phyloP scores from a whole-genome alignment of 2,329 filamentous ascomycete genomes.

The Alternaria longipes region DNA sequence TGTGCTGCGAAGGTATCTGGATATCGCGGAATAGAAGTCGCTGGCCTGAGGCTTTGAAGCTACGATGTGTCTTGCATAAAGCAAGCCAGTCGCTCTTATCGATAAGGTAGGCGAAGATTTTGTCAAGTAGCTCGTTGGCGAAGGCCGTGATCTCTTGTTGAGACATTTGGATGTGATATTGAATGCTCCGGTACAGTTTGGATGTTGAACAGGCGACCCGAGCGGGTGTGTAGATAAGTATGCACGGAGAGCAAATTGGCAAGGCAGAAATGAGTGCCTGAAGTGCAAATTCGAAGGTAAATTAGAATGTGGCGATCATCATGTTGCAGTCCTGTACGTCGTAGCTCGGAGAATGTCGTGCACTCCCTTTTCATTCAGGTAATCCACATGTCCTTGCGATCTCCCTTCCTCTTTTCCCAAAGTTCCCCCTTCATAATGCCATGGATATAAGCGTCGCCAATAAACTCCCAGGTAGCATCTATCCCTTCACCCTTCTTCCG shows the following conservation, averaged over 20 bases:
- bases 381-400: background rate
- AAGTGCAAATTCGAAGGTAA: background rate
- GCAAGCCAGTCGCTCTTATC: background rate
- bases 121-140: background rate
- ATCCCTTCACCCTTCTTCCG: background rate
- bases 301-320: background rate
- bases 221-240: background rate
- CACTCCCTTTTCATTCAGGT: background rate
- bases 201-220: background rate
- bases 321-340: background rate
- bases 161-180: background rate
- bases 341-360: background rate
- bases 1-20: background rate
- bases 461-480: background rate
- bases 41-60: background rate
- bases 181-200: background rate
- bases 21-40: background rate
- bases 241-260: background rate
- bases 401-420: background rate
- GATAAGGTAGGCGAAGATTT: background rate
- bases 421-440: background rate
- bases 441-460: background rate
- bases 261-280: background rate
- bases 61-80: background rate
- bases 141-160: background rate